phyloP scores from a whole-genome alignment of 345 rosid genomes.

The Hevea brasiliensis region DNA sequence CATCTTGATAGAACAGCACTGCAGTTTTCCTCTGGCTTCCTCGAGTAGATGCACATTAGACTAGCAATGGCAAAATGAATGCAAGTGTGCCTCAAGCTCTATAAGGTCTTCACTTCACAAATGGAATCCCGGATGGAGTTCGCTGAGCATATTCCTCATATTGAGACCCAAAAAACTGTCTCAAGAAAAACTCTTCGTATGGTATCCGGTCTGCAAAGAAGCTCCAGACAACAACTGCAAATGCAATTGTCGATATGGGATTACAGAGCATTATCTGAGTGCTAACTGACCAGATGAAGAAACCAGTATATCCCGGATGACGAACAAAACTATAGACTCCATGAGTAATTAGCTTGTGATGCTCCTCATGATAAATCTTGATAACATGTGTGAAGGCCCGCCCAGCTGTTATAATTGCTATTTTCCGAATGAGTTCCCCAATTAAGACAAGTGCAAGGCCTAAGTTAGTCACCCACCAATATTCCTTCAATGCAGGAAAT shows the following conservation, averaged over 20 bases:
- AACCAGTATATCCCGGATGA: conserved; percentile 71
- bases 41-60: not conserved
- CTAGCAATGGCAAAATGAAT: not conserved
- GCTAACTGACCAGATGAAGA: conserved; percentile 67
- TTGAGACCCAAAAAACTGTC: conserved; percentile 55
- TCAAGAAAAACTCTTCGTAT: conserved; percentile 65
- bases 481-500: conserved; percentile 58
- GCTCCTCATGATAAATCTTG: conserved; percentile 48
- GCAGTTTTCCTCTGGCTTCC: not conserved
- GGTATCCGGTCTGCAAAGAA: conserved; percentile 62
- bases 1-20: not conserved
- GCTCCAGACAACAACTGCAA: conserved; percentile 61
- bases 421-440: conserved; percentile 61
- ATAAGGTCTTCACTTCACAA: conserved; percentile 42
- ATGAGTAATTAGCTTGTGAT: conserved; percentile 56
- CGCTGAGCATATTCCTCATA: conserved; percentile 52
- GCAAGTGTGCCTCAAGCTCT: not conserved
- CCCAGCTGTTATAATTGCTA: conserved; percentile 72
- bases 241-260: conserved; percentile 54
- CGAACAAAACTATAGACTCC: conserved; percentile 58
- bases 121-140: conserved; percentile 69
- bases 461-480: conserved; percentile 57
- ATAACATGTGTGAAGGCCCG: conserved; percentile 67
- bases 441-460: conserved; percentile 52
- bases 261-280: conserved; percentile 80